Evolutionary conservation across 176 grass and related monocot genomes (phyloP), one percentile per base, ranked within the genome.

Genomic region (Echinochloa phyllopogon): DNA sequence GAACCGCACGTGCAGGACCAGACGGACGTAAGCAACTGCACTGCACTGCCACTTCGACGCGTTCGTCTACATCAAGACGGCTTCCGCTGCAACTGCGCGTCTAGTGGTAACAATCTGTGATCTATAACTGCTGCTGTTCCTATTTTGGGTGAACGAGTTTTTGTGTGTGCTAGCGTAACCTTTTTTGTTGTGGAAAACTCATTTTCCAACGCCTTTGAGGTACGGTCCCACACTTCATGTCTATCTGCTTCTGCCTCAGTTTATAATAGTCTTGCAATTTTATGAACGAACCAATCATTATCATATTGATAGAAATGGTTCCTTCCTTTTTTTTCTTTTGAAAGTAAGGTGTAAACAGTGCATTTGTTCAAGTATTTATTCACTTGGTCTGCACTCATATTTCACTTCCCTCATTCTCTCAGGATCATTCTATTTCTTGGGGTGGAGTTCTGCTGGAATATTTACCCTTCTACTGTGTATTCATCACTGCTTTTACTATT

Each of bases 371-470:
- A 29, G 76, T 68, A 39, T 72, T 52, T 21, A 60, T 81, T 55
- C 8, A 51, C 33, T 81, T 57, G 17, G 11, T 91, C 39, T 86
- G 5, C 33, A 48, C 12, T 72, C 62, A 65, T 21, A 27, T 79
- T 82, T 60, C 60, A 71, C 38, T n/a, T 9, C 5, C 33, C 27
- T 68, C 58, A 64, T 62, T 68, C 41, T 65, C 20, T 52, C 82
- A 97, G 95, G 90, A 65, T 97, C n/a, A 78, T 97, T 78, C 55
- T 98, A 57, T 95, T 98, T 82, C 38, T 59, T 43, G 87, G 77
- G 12, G 88, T 94, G 64, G 96, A 98, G 77, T 16, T 94, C 55
- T 94, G 96, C 89, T 98, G 96, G 96, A 98, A 98, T 62, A 81
- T 98, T 65, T 98, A 89, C 72, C 96, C 96, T 53, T 98, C 96